Evolutionary conservation across 148 eudicot genomes (phyloP).

Genomic region (Cornus kousa): DNA sequence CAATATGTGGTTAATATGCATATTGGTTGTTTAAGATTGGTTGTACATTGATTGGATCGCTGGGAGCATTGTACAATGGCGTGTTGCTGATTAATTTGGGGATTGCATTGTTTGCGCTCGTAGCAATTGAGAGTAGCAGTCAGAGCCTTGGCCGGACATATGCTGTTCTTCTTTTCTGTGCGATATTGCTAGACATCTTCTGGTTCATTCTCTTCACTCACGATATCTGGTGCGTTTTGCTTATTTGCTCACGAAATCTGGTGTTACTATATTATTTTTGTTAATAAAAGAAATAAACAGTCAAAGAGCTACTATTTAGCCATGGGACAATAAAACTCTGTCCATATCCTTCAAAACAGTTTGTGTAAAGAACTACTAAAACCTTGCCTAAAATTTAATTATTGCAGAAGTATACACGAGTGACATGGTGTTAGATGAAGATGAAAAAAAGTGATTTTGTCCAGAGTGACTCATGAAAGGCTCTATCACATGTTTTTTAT

Average conservation of each 20-base stretch:
- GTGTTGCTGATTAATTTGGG: constrained; percentile 68
- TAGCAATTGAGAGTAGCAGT: constrained; percentile 93
- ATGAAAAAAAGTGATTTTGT: neutral
- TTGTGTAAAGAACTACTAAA: neutral
- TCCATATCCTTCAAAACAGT: neutral
- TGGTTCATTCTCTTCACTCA: constrained; percentile 82
- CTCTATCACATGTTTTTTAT: neutral
- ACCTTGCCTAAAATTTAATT: neutral
- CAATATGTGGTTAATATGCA: neutral
- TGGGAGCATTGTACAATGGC: constrained; percentile 78
- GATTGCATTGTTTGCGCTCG: constrained; percentile 79
- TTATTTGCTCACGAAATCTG: neutral
- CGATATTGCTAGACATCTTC: constrained; percentile 61
- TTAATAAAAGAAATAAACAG: too few relatives aligned
- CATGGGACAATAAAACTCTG: too few relatives aligned
- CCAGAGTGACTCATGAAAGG: neutral
- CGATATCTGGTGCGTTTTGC: constrained; percentile 63
- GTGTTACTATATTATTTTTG: neutral
- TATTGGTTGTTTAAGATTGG: constrained; percentile 50
- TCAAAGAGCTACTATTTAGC: too few relatives aligned
- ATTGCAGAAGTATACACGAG: neutral
- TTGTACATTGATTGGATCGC: constrained; percentile 84
- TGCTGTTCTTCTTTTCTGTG: constrained; percentile 71
- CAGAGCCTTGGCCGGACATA: constrained; percentile 89
- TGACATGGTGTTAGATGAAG: neutral